Conservation (phyloP, 177 flowering plant genomes). For the Vitis hybrid region DNA sequence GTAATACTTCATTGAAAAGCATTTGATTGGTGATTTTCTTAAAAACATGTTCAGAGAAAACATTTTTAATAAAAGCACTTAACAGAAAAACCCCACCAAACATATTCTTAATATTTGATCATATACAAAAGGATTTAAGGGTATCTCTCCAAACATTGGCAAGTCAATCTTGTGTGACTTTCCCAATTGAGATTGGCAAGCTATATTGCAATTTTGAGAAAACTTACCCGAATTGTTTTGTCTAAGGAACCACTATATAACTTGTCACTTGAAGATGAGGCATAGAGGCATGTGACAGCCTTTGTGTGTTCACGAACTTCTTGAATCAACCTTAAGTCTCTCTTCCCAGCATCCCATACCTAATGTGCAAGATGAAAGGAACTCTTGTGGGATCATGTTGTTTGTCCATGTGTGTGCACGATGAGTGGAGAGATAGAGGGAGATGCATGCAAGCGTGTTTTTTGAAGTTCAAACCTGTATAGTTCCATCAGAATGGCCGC, state of each 20-base stretch:
- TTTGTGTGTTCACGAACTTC: constrained; percentile 61
- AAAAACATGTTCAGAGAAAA: too few species aligned
- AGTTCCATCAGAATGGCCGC: constrained; percentile 79
- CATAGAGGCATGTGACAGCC: constrained; percentile 61
- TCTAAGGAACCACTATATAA: constrained; percentile 77
- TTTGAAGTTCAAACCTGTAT: constrained; percentile 46
- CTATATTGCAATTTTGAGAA: background rate
- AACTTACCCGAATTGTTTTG: constrained; percentile 69
- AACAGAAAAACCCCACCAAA: too few species aligned
- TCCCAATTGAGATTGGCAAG: background rate
- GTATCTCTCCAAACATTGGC: too few species aligned
- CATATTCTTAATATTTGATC: too few species aligned
- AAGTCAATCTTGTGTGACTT: background rate
- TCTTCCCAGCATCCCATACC: constrained; percentile 69
- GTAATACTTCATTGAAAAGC: too few species aligned
- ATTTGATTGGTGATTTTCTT: too few species aligned
- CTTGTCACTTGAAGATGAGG: constrained; percentile 54
- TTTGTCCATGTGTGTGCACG: background rate
- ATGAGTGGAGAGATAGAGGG: too few species aligned
- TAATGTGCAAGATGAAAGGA: constrained; percentile 10
- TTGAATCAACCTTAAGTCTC: constrained; percentile 48
- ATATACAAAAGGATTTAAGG: too few species aligned
- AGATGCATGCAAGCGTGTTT: background rate
- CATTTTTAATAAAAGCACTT: too few species aligned
- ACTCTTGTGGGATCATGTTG: background rate